Evolutionary conservation across 306 rosid genomes (phyloP).

Genomic region (Oemleria cerasiformis): DNA sequence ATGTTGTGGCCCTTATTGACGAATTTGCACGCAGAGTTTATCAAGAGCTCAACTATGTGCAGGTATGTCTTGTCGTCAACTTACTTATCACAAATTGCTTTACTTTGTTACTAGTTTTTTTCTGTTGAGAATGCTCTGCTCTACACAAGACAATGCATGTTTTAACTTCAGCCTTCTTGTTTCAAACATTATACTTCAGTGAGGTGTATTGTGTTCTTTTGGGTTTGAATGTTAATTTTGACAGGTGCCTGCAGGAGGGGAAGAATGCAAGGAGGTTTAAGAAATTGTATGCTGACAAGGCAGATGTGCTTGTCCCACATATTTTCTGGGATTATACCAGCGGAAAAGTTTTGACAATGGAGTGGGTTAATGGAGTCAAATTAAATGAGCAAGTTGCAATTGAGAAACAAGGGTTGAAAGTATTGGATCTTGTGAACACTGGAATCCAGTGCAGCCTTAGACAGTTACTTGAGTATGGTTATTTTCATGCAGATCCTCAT

Average conservation of each 20-base stretch:
- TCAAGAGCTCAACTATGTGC: constrained; percentile 97
- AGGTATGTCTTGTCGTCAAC: constrained; percentile 51
- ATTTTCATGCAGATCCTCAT: constrained; percentile 99
- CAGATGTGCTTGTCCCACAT: constrained; percentile 80
- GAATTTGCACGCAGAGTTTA: constrained; percentile 91
- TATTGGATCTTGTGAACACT: constrained; percentile 75
- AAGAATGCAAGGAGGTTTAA: constrained; percentile 83
- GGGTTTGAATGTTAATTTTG: constrained; percentile 81
- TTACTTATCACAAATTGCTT: not conserved
- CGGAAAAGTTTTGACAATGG: constrained; percentile 79
- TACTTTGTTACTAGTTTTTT: not conserved
- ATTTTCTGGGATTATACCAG: constrained; percentile 95
- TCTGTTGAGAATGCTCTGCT: not conserved
- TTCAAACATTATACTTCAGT: not conserved
- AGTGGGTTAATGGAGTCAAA: constrained; percentile 95
- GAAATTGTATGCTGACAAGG: constrained; percentile 91
- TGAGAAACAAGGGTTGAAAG: constrained; percentile 84
- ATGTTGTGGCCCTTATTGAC: constrained; percentile 81
- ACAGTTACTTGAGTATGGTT: constrained; percentile 90
- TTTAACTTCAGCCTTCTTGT: not conserved
- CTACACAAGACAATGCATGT: not conserved
- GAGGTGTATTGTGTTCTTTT: constrained; percentile 28
- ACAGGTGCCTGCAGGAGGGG: constrained; percentile 96
- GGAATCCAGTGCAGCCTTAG: constrained; percentile 96
- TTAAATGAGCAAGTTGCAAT: constrained; percentile 85